Evolutionary conservation across 441 rosid genomes (phyloP).

Genomic region (Theobroma grandiflorum): DNA sequence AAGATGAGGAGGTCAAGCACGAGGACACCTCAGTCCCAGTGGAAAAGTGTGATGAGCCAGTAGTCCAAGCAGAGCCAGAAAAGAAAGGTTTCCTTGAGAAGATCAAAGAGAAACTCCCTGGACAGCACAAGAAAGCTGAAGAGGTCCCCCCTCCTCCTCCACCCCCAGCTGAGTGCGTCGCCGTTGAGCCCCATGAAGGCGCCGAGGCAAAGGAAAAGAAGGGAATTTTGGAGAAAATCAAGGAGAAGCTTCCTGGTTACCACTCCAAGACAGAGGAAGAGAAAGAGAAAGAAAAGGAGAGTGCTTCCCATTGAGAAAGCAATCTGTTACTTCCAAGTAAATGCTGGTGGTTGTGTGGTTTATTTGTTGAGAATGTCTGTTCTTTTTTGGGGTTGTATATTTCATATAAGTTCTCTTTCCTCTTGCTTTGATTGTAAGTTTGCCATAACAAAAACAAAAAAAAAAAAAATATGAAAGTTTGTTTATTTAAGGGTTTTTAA

Average conservation of each 20-base stretch:
- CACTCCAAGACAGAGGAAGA: constrained; percentile 49
- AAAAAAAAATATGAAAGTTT: not conserved
- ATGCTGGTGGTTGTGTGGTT: not conserved
- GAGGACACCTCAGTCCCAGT: constrained; percentile 54
- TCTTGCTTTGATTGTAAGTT: not conserved
- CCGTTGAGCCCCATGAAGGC: constrained; percentile 21
- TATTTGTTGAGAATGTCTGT: not conserved
- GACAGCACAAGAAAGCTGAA: constrained; percentile 52
- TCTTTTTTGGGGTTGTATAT: not conserved
- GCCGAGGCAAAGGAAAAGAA: constrained; percentile 49
- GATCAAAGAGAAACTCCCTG: constrained; percentile 66
- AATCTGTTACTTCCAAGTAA: not conserved
- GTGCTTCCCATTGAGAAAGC: not conserved
- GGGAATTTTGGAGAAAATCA: constrained; percentile 73
- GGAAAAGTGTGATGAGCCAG: constrained; percentile 32
- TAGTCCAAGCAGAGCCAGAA: constrained; percentile 34
- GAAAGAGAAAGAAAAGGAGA: not conserved
- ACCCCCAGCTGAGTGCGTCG: constrained; percentile 24
- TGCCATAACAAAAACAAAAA: not conserved
- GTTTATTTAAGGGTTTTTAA: not conserved
- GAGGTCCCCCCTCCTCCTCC: constrained; percentile 43
- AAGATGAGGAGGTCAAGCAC: constrained; percentile 46
- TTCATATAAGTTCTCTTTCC: not conserved
- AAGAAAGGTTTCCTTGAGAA: constrained; percentile 68
- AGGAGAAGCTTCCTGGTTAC: constrained; percentile 61